phyloP scores from a whole-genome alignment of 345 rosid species.

The Erucastrum elatum region DNA sequence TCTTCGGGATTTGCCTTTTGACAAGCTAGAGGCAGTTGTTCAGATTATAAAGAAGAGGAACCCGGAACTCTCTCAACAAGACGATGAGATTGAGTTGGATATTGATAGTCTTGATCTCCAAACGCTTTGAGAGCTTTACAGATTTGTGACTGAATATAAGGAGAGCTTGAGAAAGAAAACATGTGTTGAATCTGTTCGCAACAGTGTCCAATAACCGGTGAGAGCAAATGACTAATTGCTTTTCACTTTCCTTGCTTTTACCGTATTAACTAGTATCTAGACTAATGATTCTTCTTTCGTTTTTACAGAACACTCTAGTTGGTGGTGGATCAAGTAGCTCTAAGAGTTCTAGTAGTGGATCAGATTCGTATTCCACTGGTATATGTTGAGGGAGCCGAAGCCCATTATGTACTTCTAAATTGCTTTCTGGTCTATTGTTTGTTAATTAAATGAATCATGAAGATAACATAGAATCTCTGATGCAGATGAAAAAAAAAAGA shows the following conservation, averaged over 20 bases:
- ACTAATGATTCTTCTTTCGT: not conserved
- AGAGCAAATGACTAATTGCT: slow-evolving; percentile 29
- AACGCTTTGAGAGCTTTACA: slow-evolving; percentile 87
- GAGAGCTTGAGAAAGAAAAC: slow-evolving; percentile 46
- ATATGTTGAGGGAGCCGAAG: not conserved
- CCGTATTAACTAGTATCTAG: not conserved
- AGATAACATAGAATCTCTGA: too few species aligned
- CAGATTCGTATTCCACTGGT: slow-evolving; percentile 43
- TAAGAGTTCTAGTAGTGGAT: slow-evolving; percentile 42
- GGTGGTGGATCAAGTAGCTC: slow-evolving; percentile 40
- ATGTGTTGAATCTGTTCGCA: slow-evolving; percentile 42
- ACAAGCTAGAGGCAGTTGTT: slow-evolving; percentile 67
- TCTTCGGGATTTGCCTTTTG: slow-evolving; percentile 77
- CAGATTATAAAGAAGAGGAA: slow-evolving; percentile 84
- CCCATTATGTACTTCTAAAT: slow-evolving; percentile 6
- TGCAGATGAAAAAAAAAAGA: too few species aligned
- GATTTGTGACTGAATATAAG: slow-evolving; percentile 54
- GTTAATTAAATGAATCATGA: too few species aligned
- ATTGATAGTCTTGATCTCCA: slow-evolving; percentile 75
- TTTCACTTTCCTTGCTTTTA: slow-evolving; percentile 17
- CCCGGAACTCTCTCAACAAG: slow-evolving; percentile 63
- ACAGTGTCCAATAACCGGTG: slow-evolving; percentile 45
- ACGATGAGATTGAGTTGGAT: slow-evolving; percentile 91
- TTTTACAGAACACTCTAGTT: slow-evolving; percentile 26
- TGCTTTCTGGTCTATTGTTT: not conserved